phyloP scores from a whole-genome alignment of 768 basidiomycete genomes.

The Aureoboletus auriporus region DNA sequence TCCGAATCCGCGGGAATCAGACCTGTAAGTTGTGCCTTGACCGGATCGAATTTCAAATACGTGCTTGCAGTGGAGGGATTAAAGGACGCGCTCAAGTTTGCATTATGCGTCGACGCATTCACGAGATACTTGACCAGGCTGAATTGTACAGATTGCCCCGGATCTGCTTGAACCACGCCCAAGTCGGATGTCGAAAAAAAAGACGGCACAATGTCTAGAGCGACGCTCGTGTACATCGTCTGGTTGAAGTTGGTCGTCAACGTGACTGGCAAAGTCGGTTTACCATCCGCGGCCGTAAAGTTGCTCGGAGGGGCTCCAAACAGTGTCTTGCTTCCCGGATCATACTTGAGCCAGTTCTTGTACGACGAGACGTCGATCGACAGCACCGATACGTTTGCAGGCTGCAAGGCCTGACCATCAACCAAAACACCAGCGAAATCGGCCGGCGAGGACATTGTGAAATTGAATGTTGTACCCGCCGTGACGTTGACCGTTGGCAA shows the following conservation, averaged over 20 bases:
- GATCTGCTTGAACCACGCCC: conserved; percentile 51
- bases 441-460: conserved; percentile 47
- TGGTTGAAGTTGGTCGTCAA: conserved; percentile 67
- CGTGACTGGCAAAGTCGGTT: conserved; percentile 50
- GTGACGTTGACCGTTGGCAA: conserved; percentile 74
- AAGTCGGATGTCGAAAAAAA: conserved; percentile 61
- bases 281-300: conserved; percentile 31
- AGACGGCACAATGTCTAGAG: conserved; percentile 64
- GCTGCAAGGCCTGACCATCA: conserved; percentile 55
- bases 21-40: conserved; percentile 47
- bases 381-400: conserved; percentile 53
- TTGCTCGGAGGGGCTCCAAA: conserved; percentile 59
- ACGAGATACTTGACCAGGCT: conserved; percentile 54
- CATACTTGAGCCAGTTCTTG: conserved; percentile 58
- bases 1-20: conserved; percentile 47
- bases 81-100: conserved; percentile 51
- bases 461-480: conserved; percentile 45
- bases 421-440: conserved; percentile 65
- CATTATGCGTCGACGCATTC: conserved; percentile 41
- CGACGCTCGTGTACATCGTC: conserved; percentile 56
- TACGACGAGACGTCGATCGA: conserved; percentile 56
- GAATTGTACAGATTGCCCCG: conserved; percentile 50
- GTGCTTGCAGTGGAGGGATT: conserved; percentile 45
- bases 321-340: conserved; percentile 50
- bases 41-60: conserved; percentile 53